These are phyloP conservation scores for Fusarium austroafricanum DNA, from an alignment of 2,329 filamentous ascomycete species.

Conservation along the genomic window DNA sequence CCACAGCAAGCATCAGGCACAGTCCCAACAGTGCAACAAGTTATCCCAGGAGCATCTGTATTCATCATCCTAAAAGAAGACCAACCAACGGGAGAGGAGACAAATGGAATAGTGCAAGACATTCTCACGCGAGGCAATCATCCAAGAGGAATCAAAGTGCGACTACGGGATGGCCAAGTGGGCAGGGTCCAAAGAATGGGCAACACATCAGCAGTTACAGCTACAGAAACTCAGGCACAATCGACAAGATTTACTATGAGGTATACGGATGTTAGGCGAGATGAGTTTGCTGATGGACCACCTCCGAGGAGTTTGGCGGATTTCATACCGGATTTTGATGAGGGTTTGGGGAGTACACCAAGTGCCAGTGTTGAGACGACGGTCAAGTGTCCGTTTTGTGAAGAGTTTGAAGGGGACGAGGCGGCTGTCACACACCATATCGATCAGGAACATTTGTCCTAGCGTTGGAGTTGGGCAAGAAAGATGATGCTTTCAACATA, in stretches of 20 bases:
- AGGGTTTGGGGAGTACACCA: conserved; percentile 33
- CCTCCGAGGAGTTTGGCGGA: conserved; percentile 57
- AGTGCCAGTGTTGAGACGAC: conserved; percentile 12
- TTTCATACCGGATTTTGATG: conserved; percentile 58
- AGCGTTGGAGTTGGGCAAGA: background rate
- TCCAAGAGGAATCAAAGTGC: conserved; percentile 82
- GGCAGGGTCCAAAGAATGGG: conserved; percentile 77
- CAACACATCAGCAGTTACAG: conserved; percentile 24
- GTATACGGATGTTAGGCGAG: conserved; percentile 52
- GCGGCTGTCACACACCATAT: conserved; percentile 76
- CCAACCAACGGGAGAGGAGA: conserved; percentile 78
- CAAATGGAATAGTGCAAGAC: conserved; percentile 73
- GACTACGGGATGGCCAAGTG: conserved; percentile 76
- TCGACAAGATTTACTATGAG: conserved; percentile 46
- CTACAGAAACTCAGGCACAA: conserved; percentile 6
- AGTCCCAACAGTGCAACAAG: conserved; percentile 63
- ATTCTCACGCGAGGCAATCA: conserved; percentile 80
- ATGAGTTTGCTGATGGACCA: conserved; percentile 54
- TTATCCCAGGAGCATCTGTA: conserved; percentile 71
- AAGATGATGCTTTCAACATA: background rate
- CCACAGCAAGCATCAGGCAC: conserved; percentile 52
- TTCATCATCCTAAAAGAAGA: conserved; percentile 82
- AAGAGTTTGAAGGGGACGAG: conserved; percentile 74
- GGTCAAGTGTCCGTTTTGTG: conserved; percentile 72
- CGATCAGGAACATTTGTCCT: conserved; percentile 52